phyloP scores from a whole-genome alignment of 2,329 filamentous ascomycete genomes.

The Mycosphaerella sp. region DNA sequence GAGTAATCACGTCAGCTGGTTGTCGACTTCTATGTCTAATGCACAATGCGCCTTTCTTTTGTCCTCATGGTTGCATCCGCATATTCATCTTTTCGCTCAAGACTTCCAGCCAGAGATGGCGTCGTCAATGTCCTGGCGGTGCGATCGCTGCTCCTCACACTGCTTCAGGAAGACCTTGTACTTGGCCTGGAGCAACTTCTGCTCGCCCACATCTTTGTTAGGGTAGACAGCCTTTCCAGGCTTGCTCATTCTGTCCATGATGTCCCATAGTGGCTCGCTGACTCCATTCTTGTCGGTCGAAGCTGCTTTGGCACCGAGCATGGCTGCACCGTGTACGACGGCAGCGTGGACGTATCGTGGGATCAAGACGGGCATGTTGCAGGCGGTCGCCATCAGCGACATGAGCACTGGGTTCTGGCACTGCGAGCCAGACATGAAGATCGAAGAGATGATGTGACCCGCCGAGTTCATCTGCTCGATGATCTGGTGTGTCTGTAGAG shows the following conservation, averaged over 20 bases:
- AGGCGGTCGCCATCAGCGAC: constrained; percentile 82
- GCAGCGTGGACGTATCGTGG: constrained; percentile 91
- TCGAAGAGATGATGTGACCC: constrained; percentile 80
- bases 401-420: constrained; percentile 95
- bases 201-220: constrained; percentile 63
- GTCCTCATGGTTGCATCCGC: not conserved
- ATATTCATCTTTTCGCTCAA: not conserved
- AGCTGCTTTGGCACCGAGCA: constrained; percentile 96
- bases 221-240: constrained; percentile 78
- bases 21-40: constrained; percentile 4
- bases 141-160: constrained; percentile 76
- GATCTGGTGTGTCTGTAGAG: constrained; percentile 93
- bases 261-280: constrained; percentile 84
- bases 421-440: constrained; percentile 98
- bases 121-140: constrained; percentile 69
- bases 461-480: constrained; percentile 87
- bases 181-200: constrained; percentile 75
- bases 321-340: constrained; percentile 95
- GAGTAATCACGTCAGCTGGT: no score
- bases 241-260: constrained; percentile 98
- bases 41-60: not conserved
- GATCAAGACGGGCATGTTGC: constrained; percentile 86
- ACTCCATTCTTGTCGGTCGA: constrained; percentile 69
- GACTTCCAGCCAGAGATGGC: constrained; percentile 36
- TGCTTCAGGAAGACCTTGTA: constrained; percentile 95